phyloP scores from a whole-genome alignment of 1,284 basidiomycete genomes.

The Tylopilus sp. region DNA sequence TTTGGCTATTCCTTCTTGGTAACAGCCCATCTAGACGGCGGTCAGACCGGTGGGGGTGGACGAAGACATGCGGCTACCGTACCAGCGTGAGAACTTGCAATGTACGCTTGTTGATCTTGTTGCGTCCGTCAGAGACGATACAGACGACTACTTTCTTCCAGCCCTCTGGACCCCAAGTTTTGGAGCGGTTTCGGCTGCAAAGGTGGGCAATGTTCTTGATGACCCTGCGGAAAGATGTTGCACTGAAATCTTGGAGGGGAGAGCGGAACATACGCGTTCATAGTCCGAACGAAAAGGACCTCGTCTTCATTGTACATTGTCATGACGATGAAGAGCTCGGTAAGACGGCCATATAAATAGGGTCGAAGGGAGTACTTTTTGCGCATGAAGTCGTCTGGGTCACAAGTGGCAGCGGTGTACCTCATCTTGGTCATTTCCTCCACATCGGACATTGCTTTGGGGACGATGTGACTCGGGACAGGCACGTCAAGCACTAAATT shows the following conservation, averaged over 20 bases:
- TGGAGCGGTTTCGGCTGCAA: slow-evolving; percentile 75
- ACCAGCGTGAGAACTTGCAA: slow-evolving; percentile 77
- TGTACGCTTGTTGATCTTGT: slow-evolving; percentile 86
- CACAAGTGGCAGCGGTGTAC: slow-evolving; percentile 92
- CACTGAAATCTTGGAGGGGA: neutral
- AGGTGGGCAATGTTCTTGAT: slow-evolving; percentile 89
- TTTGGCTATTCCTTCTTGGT: slow-evolving; percentile 95
- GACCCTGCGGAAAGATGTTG: slow-evolving; percentile 48
- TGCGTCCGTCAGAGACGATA: slow-evolving; percentile 88
- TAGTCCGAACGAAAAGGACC: slow-evolving; percentile 77
- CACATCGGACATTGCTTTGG: slow-evolving; percentile 53
- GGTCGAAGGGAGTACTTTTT: slow-evolving; percentile 79
- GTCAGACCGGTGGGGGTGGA: slow-evolving; percentile 3
- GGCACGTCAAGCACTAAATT: slow-evolving; percentile 81
- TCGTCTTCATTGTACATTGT: slow-evolving; percentile 98
- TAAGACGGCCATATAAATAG: slow-evolving; percentile 80
- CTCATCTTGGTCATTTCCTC: slow-evolving; percentile 85
- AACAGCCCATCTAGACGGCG: slow-evolving; percentile 78
- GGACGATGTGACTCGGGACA: slow-evolving; percentile 76
- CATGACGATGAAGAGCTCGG: slow-evolving; percentile 94
- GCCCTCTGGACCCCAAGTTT: slow-evolving; percentile 91
- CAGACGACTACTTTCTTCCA: slow-evolving; percentile 97
- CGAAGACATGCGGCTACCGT: slow-evolving; percentile 9
- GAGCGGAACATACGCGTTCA: slow-evolving; percentile 70
- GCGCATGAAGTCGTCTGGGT: slow-evolving; percentile 84